These are phyloP conservation scores for Russula abietina DNA, from an alignment of 768 basidiomycete species.

Conservation along the genomic window DNA sequence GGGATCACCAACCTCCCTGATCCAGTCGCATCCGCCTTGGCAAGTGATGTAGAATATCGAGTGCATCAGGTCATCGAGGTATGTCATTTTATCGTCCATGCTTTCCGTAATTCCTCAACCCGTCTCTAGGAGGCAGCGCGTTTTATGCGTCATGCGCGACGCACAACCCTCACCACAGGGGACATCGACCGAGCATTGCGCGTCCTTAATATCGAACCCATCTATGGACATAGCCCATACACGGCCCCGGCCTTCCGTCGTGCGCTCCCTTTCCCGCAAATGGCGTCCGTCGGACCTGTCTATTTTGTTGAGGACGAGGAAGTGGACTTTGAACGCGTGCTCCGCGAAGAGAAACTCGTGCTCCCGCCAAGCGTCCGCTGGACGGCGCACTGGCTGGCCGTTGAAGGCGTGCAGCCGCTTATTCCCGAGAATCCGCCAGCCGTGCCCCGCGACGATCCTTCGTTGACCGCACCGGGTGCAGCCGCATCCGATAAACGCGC, in stretches of 20 bases:
- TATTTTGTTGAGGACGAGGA: constrained; percentile 97
- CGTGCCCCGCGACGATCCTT: constrained; percentile 49
- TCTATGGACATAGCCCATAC: constrained; percentile 76
- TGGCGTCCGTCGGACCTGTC: constrained; percentile 57
- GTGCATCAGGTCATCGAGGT: constrained; percentile 94
- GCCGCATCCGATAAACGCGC: constrained; percentile 38
- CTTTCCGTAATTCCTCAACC: constrained; percentile 1
- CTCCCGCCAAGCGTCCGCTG: constrained; percentile 77
- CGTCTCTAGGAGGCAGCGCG: constrained; percentile 79
- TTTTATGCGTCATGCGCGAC: constrained; percentile 91
- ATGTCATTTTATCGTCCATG: constrained; percentile 21
- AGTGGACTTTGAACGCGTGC: constrained; percentile 88
- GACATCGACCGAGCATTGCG: constrained; percentile 94
- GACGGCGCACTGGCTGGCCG: constrained; percentile 97
- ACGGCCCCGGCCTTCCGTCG: constrained; percentile 58
- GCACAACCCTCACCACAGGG: constrained; percentile 81
- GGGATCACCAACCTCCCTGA: constrained; percentile 72
- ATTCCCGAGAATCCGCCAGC: constrained; percentile 94
- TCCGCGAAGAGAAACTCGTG: constrained; percentile 79
- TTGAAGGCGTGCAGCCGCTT: constrained; percentile 96
- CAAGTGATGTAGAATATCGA: constrained; percentile 95
- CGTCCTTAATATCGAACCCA: constrained; percentile 91
- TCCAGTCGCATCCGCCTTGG: constrained; percentile 72
- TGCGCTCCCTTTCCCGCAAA: constrained; percentile 42
- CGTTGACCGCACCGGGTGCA: constrained; percentile 32